Percentiles rank a stretch among this genome's conserved stretches.
phyloP scores from a whole-genome alignment of 176 grass and related monocot genomes.

The Phoenix dactylifera region DNA sequence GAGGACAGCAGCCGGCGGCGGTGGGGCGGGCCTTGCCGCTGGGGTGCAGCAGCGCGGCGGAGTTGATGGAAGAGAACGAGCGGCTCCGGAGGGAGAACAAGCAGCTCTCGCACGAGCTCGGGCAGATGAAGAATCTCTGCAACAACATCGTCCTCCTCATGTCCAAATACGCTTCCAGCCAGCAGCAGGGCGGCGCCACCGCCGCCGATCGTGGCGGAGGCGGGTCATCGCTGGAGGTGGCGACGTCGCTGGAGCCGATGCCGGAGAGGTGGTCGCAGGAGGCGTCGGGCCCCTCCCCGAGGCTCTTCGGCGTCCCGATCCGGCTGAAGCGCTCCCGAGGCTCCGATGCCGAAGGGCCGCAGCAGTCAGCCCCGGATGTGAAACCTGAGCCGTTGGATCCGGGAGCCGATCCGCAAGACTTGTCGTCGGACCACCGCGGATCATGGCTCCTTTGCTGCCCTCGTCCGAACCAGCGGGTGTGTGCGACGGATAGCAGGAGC shows the following conservation, averaged over 20 bases:
- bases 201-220: not conserved
- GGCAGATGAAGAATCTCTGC: slow-evolving; percentile 4
- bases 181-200: not conserved
- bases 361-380: not conserved
- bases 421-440: not conserved
- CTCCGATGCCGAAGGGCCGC: not conserved
- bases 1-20: not conserved
- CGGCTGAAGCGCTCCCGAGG: not conserved
- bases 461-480: not conserved
- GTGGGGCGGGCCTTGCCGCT: too few relatives aligned
- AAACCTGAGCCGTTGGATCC: not conserved
- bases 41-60: not conserved
- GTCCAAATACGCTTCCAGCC: not conserved
- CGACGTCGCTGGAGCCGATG: slow-evolving; percentile 3
- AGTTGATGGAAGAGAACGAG: slow-evolving; percentile 9
- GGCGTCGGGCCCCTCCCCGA: not conserved
- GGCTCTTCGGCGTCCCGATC: slow-evolving; percentile 5
- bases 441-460: not conserved
- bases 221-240: not conserved
- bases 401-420: not conserved
- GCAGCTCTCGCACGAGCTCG: slow-evolving; percentile 6
- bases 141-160: not conserved
- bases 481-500: not conserved
- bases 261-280: not conserved
- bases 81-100: slow-evolving; percentile 11